A percentile compares a stretch with the other conserved stretches of the same genome.
Evolutionary conservation across 1,284 basidiomycete genomes (phyloP).

Genomic region (Thelephora terrestris): DNA sequence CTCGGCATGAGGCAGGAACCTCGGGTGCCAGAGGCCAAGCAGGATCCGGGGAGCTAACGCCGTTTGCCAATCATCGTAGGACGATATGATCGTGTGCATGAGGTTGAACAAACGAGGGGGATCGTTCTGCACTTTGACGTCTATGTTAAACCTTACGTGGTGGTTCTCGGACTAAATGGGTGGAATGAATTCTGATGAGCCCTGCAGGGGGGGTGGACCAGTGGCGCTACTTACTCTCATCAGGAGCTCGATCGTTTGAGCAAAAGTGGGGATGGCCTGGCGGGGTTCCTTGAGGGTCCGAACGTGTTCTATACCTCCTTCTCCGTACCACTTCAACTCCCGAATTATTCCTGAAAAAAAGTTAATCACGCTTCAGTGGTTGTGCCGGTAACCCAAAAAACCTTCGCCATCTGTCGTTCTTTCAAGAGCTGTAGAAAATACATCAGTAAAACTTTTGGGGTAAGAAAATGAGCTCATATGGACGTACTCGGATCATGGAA

Average conservation of each 20-base stretch:
- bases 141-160: constrained; percentile 84
- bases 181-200: constrained; percentile 4
- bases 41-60: constrained; percentile 84
- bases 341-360: constrained; percentile 47
- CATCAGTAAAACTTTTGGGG: background rate
- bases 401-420: constrained; percentile 64
- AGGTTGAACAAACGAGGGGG: constrained; percentile 80
- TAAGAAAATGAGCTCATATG: constrained; percentile 9
- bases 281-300: constrained; percentile 74
- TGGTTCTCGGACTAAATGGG: constrained; percentile 63
- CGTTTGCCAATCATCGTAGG: constrained; percentile 70
- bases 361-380: constrained; percentile 4
- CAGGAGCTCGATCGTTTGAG: constrained; percentile 71
- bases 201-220: background rate
- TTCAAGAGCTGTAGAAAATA: constrained; percentile 37
- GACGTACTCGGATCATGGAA: constrained; percentile 84
- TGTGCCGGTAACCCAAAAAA: constrained; percentile 14
- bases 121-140: constrained; percentile 91
- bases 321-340: constrained; percentile 63
- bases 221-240: constrained; percentile 48
- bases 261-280: constrained; percentile 84
- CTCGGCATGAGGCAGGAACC: constrained; percentile 76
- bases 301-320: constrained; percentile 73
- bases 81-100: constrained; percentile 69
- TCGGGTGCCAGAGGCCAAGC: constrained; percentile 88